Conservation (phyloP, 371 early-diverging fungal species). For the Lichtheimia hyalospora region DNA sequence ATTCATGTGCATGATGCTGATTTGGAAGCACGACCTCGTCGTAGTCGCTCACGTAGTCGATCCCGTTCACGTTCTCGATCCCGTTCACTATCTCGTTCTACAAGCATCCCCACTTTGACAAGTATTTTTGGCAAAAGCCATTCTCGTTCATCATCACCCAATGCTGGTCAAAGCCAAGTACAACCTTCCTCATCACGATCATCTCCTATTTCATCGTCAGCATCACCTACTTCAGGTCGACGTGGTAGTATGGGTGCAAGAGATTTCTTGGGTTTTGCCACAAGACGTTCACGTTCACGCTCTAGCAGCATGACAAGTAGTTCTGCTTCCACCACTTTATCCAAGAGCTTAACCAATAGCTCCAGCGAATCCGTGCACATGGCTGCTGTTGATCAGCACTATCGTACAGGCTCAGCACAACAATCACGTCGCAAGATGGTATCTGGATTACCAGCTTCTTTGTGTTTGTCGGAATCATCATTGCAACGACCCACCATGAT, state of each 20-base stretch:
- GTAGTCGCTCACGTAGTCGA: slow-evolving; percentile 18
- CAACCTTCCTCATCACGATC: slow-evolving; percentile 16
- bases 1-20: slow-evolving; percentile 25
- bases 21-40: neutral
- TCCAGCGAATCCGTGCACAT: neutral
- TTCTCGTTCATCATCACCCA: slow-evolving; percentile 37
- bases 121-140: slow-evolving; percentile 30
- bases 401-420: neutral
- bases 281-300: slow-evolving; percentile 7
- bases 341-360: neutral
- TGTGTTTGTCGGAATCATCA: neutral
- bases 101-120: slow-evolving; percentile 39
- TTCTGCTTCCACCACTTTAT: neutral
- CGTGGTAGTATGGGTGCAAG: neutral
- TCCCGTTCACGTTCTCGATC: slow-evolving; percentile 45
- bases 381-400: too few relatives aligned
- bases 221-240: too few relatives aligned
- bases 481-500: neutral
- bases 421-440: neutral
- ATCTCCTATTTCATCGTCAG: slow-evolving; percentile 4
- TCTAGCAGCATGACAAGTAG: slow-evolving; percentile 11
- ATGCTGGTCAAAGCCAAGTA: slow-evolving; percentile 11
- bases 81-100: slow-evolving; percentile 37
- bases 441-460: neutral
- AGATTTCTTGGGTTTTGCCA: neutral